phyloP scores from a whole-genome alignment of 192 early-diverging fungal genomes.

The Umbelopsis isabellina region DNA sequence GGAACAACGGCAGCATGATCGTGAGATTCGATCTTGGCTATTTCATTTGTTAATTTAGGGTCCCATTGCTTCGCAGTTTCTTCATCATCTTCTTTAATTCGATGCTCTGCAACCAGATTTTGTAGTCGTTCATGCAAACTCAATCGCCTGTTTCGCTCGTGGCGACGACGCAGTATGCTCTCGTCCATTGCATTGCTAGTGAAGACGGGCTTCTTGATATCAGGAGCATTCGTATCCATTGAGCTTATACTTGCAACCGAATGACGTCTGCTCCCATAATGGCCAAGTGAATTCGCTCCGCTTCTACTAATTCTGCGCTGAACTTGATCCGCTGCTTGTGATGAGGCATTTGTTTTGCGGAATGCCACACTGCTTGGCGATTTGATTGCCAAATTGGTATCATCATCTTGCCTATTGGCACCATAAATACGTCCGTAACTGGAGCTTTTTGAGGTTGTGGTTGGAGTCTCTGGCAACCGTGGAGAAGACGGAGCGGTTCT shows the following conservation, averaged over 20 bases:
- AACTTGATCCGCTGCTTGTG: neutral
- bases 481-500: constrained; percentile 11
- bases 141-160: constrained; percentile 17
- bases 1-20: neutral
- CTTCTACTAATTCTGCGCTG: neutral
- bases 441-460: neutral
- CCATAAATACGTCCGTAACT: neutral
- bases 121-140: constrained; percentile 28
- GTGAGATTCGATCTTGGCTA: neutral
- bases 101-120: constrained; percentile 20
- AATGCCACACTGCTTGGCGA: neutral
- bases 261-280: constrained; percentile 2
- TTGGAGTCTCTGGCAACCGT: neutral
- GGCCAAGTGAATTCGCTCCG: constrained; percentile 2
- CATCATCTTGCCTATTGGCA: neutral
- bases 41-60: neutral
- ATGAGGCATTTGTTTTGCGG: neutral
- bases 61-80: neutral
- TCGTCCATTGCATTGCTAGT: neutral
- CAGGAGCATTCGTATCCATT: constrained; percentile 10
- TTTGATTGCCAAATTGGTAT: neutral
- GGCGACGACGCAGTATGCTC: constrained; percentile 24
- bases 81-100: constrained; percentile 24
- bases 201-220: neutral
- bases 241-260: constrained; percentile 18